Base-by-base conservation (phyloP, 257 asterid genomes). In the Lavandula angustifolia region DNA sequence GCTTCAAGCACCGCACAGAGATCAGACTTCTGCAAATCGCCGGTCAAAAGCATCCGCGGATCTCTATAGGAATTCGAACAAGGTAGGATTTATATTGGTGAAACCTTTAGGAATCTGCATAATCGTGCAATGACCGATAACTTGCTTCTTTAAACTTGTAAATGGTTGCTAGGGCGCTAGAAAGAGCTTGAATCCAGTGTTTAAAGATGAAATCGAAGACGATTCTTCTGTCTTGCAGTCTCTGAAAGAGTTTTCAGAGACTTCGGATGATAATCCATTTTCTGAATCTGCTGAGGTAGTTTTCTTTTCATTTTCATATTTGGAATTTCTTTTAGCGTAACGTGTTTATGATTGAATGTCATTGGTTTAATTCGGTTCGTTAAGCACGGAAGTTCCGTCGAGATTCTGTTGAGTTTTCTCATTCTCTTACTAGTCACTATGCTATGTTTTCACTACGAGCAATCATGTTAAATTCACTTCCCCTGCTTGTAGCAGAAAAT, bases 1-100 rank as follows among this genome's bases (percentile, higher is more conserved):
- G 57, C 40, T 72, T 53, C 83, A 78, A 81, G 73, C 79, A 17
- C 81, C 81, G 5, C 78, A 75, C 72, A 59, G 66, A 54, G 86
- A 75, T 57, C 79, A 65, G 38, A 9, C 14, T 54, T 62, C 79
- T 17, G 71, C 76, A 4, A 74, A 64, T 71, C 88, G 86, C 61
- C 75, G 71, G 13, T 47, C 69, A 22, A 87, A 82, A 77, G 63
- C 78, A 27, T 14, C 75, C 54, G 17, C 80, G 11, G 85, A 78
- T 64, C 76, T 67, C 64, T 52, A 29, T 29, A 70, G 47, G 66
- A 82, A 78, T 69, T 42, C 3, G 49, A 80, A 59, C 27, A 85
- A 81, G 82, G 90, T 85, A 41, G 7, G 64, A 62, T 64, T n/a
- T 59, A 1, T 9, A 14, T 69, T 5, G 2, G 0, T 4, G 29